Evolutionary conservation across 495 filamentous ascomycete genomes (phyloP), one percentile per base, ranked within the genome.

Genomic region (Friedmanniomyces endolithicus): DNA sequence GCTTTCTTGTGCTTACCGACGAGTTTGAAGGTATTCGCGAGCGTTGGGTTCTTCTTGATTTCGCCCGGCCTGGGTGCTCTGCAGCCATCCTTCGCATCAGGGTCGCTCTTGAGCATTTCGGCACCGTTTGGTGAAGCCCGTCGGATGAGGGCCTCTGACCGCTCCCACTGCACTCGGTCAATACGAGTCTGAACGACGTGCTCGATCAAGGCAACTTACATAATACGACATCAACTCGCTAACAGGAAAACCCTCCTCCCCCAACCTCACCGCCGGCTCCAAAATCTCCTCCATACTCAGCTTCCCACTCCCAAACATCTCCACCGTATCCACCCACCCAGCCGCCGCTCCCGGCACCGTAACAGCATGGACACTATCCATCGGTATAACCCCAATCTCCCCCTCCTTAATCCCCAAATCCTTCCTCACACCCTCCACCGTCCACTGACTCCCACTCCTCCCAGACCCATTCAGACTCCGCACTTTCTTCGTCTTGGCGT

Each of bases 271-370:
- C 0, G 87, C 92, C 11, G 92, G 90, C 34, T 71, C 73, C 23
- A 98, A 71, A 44, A 97, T 83, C 64, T 95, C 80, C 63, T 80
- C 74, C 68, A 98, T 55, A 0, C 74, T 79, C 25, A 97, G 55
- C 68, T 85, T 94, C 1, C 88, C 87, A 65, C 88, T 95, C 2
- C 92, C 92, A 67, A 97, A 96, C 46, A 77, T 83, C 70, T 90
- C 82, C n/a, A 97, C 75, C 0, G 82, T 83, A 67, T 98, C 92
- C 31, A 86, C 81, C 92, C 94, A 98, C 1, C 94, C 92, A 7
- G 90, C 94, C 11, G 94, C 81, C 7, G 94, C 88, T 8, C 92
- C 92, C 0, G 92, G 92, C 0, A 87, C 85, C 1, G 88, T 94
- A 0, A 86, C 86, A 2, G 87, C 76, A 64, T 94, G 84, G 17